Base-by-base conservation (phyloP, 257 asterid species). In the Scutellaria minor region DNA sequence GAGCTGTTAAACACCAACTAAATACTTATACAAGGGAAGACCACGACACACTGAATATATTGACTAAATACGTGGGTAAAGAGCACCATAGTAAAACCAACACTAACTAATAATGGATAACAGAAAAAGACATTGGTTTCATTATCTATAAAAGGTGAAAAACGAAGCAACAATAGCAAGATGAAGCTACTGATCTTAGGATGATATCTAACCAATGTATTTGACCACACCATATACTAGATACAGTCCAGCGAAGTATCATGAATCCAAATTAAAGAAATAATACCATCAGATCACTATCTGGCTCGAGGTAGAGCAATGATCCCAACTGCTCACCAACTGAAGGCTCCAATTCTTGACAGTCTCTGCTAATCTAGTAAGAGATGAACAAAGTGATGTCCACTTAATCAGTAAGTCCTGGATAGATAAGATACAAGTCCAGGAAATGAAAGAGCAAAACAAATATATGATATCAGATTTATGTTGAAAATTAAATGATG, bases 281-380 rank as follows among this genome's bases (percentile, higher is more conserved):
- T 46, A 75, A 69, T 93, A 93, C 98, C 98, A 90, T 93, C 70
- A 93, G 92, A 78, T 93, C 97, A 75, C 98, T 87, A 82, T 90
- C 97, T 18, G 97, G 96, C 84, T 93, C 96, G 48, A 88, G 88
- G 88, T 93, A 93, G 55, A 91, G 95, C 78, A 89, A 74, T 63
- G 93, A 89, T 9, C 89, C 90, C 86, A 93, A 81, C 87, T 91
- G 96, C 86, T 86, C 96, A 42, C 97, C 98, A 64, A 91, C 56
- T 71, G 94, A 87, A 74, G 92, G 90, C 74, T 93, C 98, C 54
- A 93, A 81, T 78, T 93, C 97, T 65, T 90, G 98, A 73, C 98
- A 93, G 76, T 93, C 98, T 81, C 98, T 85, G 80, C 97, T 93
- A 81, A 93, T 90, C 98, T 93, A 93, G 81, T 83, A 68, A 24